Conservation (phyloP, 2,329 filamentous ascomycete species). For the Incumbomyces lentus region DNA sequence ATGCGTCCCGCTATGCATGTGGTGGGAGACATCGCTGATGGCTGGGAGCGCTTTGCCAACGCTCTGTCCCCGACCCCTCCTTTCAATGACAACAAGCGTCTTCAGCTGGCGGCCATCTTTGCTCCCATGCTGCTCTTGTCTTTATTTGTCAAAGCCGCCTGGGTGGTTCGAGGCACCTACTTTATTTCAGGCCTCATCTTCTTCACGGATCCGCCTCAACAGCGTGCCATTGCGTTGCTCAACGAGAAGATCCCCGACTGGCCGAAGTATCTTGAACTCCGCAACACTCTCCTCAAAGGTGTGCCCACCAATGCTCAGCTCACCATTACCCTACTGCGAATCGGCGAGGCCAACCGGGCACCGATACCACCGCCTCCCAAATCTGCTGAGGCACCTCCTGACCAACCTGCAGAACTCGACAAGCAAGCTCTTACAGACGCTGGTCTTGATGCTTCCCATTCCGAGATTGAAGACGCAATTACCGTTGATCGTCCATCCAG, state of each 20-base stretch:
- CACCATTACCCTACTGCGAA: conserved; percentile 66
- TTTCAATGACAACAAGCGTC: conserved; percentile 47
- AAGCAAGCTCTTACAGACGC: conserved; percentile 42
- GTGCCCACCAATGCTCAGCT: conserved; percentile 81
- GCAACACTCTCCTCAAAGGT: conserved; percentile 65
- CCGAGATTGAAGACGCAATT: conserved; percentile 56
- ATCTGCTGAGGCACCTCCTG: conserved; percentile 35
- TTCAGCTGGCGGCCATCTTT: conserved; percentile 46
- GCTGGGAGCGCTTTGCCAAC: conserved; percentile 52
- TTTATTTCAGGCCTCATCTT: conserved; percentile 64
- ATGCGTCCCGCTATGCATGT: conserved; percentile 63
- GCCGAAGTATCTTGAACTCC: conserved; percentile 62
- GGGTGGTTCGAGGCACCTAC: conserved; percentile 53
- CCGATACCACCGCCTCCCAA: conserved; percentile 57
- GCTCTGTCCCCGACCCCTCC: conserved; percentile 55
- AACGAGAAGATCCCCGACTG: conserved; percentile 52
- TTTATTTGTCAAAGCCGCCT: conserved; percentile 46
- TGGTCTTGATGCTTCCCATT: conserved; percentile 50
- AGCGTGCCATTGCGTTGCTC: conserved; percentile 44
- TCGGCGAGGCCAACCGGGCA: conserved; percentile 71
- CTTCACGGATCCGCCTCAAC: conserved; percentile 68
- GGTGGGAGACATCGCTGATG: conserved; percentile 49
- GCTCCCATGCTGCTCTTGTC: conserved; percentile 44
- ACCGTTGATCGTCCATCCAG: conserved; percentile 41
- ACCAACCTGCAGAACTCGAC: conserved; percentile 42